These are phyloP conservation scores for Eucalyptus sideroxylon DNA, from an alignment of 345 rosid genomes.

Conservation along the genomic window DNA sequence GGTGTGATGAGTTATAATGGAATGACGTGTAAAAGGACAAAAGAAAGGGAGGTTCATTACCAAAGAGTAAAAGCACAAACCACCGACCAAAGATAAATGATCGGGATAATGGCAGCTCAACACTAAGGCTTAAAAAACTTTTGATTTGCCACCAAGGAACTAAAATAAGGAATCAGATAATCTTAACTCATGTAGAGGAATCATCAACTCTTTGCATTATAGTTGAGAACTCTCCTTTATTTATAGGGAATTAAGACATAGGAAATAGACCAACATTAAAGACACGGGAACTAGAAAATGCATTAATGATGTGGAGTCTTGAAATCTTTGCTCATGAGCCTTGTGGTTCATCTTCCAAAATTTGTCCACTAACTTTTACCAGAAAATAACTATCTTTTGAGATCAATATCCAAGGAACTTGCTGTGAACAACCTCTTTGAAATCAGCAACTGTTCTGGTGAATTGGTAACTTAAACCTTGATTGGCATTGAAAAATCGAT, in stretches of 20 bases:
- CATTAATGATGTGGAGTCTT: background rate
- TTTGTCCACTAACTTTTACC: background rate
- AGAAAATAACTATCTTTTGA: background rate
- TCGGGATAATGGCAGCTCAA: background rate
- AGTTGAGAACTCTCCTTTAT: background rate
- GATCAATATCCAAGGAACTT: background rate
- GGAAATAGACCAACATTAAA: background rate
- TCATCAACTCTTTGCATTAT: background rate
- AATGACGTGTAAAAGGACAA: background rate
- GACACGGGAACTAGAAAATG: background rate
- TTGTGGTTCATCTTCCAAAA: background rate
- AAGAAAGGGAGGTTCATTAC: background rate
- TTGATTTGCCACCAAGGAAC: background rate
- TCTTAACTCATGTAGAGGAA: background rate
- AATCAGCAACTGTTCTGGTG: background rate
- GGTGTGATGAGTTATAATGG: too few relatives aligned
- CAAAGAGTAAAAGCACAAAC: background rate
- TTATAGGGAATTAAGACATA: background rate
- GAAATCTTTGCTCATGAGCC: background rate
- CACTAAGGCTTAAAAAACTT: background rate
- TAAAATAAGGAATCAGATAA: too few relatives aligned
- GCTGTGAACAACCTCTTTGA: background rate
- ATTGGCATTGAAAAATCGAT: background rate
- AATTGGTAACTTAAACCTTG: background rate
- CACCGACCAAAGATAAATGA: background rate